Conservation (phyloP, 495 filamentous ascomycete species). For the Viridothelium virens region DNA sequence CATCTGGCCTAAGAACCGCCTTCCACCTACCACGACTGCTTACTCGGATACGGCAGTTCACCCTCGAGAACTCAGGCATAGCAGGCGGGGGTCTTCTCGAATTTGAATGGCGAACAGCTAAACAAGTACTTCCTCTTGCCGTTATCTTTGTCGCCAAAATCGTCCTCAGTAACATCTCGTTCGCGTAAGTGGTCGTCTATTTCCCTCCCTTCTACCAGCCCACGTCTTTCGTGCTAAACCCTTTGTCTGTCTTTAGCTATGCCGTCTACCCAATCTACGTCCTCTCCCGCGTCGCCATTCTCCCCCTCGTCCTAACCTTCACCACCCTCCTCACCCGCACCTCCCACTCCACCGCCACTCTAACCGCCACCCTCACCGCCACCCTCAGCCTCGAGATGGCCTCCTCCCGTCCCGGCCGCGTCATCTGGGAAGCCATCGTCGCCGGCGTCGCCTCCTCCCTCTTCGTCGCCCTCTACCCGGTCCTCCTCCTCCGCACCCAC, state of each 20-base stretch:
- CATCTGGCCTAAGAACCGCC: background rate
- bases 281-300: conserved; percentile 41
- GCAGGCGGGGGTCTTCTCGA: conserved; percentile 46
- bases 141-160: conserved; percentile 43
- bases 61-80: conserved; percentile 40
- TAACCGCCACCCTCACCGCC: conserved; percentile 45
- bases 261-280: conserved; percentile 44
- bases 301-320: conserved; percentile 41
- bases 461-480: conserved; percentile 44
- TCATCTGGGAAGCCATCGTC: conserved; percentile 44
- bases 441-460: conserved; percentile 45
- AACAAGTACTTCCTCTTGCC: conserved; percentile 40
- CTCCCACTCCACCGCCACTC: conserved; percentile 39
- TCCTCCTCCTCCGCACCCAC: conserved; percentile 42
- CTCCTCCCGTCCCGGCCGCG: conserved; percentile 35
- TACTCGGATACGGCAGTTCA: conserved; percentile 23
- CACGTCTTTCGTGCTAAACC: background rate
- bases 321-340: conserved; percentile 38
- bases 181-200: conserved; percentile 34
- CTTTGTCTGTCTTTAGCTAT: conserved; percentile 29
- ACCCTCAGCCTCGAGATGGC: conserved; percentile 44
- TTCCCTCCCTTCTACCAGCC: background rate
- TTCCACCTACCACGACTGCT: conserved; percentile 22
- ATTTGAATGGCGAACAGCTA: conserved; percentile 38
- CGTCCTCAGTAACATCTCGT: conserved; percentile 44